Conservation (phyloP, 495 filamentous ascomycete species). For the Penicillium paxilli region DNA sequence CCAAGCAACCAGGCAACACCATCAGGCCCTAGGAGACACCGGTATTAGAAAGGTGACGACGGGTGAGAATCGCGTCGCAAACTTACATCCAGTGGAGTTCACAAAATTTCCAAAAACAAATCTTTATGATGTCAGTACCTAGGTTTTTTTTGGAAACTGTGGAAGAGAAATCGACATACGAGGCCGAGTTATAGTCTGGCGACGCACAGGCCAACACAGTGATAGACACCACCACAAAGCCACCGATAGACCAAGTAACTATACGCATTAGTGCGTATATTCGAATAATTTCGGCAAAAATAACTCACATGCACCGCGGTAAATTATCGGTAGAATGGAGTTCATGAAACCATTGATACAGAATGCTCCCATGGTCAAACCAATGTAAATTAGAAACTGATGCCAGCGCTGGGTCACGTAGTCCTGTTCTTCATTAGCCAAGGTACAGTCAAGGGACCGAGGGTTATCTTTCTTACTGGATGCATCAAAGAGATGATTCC, state of each 20-base stretch:
- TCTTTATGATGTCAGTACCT: constrained; percentile 46
- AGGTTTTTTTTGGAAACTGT: no score
- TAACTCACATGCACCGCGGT: constrained; percentile 41
- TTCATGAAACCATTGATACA: constrained; percentile 68
- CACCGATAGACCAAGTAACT: constrained; percentile 64
- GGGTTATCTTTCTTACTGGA: constrained; percentile 19
- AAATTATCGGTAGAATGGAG: constrained; percentile 62
- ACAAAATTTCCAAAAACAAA: constrained; percentile 57
- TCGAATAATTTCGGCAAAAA: neutral
- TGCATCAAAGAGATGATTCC: constrained; percentile 57
- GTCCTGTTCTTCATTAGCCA: neutral
- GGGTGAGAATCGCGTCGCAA: neutral
- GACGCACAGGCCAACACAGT: constrained; percentile 61
- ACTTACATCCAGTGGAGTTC: constrained; percentile 54
- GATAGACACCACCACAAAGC: constrained; percentile 65
- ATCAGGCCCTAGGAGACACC: constrained; percentile 49
- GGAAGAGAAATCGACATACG: constrained; percentile 43
- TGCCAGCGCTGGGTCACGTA: constrained; percentile 64
- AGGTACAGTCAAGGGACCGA: constrained; percentile 3
- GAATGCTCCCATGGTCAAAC: constrained; percentile 58
- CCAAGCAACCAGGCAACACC: constrained; percentile 62
- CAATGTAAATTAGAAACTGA: constrained; percentile 70
- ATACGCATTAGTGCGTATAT: constrained; percentile 3
- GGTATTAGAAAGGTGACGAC: constrained; percentile 12
- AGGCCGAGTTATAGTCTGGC: constrained; percentile 57